Base-by-base conservation (phyloP, 352 stramenopile genomes). In the Phytophthora tentaculata region DNA sequence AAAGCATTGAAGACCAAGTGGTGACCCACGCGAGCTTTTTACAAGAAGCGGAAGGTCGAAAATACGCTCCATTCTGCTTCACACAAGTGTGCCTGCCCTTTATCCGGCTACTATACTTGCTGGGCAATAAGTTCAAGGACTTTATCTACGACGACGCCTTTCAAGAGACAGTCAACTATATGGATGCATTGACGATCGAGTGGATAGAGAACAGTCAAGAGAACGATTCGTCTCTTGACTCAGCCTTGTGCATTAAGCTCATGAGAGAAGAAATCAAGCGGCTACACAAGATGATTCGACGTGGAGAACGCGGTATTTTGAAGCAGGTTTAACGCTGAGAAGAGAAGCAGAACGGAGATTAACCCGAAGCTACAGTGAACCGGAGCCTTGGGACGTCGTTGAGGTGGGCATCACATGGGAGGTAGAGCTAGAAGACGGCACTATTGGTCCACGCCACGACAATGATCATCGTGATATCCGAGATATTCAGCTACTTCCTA, bases 121-220 rank as follows among this genome's bases (percentile, higher is more conserved):
- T 86, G 13, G 75, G 65, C 17, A 82, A 63, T 63, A 83, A 81
- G 57, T 87, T 87, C 54, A 67, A 71, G n/a, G 76, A 84, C 8
- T 67, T 81, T 19, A 66, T 79, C n/a, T 83, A 80, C 35, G 70
- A 84, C 28, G 43, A 77, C 5, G 2, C 56, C 5, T 86, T 79
- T 53, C 67, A 62, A 16, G 56, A 70, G 16, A 75, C 73, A 6
- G 53, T 77, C 9, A 24, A 69, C 0, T 63, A 72, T 7, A 44
- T 79, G 0, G 58, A 69, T 10, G 43, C 54, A 35, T 57, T 86
- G 56, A 73, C 69, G 10, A 64, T 52, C 19, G 35, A 66, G 52
- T 82, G 72, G 64, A 67, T 71, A 8, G 63, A 60, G 8, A 29
- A 67, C 17, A 13, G 17, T 44, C 52, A 22, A 62, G 48, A 19